A percentile compares a stretch with the other conserved stretches of the same genome.
Conservation (phyloP, 257 asterid species). For the Buddleja alternifolia region DNA sequence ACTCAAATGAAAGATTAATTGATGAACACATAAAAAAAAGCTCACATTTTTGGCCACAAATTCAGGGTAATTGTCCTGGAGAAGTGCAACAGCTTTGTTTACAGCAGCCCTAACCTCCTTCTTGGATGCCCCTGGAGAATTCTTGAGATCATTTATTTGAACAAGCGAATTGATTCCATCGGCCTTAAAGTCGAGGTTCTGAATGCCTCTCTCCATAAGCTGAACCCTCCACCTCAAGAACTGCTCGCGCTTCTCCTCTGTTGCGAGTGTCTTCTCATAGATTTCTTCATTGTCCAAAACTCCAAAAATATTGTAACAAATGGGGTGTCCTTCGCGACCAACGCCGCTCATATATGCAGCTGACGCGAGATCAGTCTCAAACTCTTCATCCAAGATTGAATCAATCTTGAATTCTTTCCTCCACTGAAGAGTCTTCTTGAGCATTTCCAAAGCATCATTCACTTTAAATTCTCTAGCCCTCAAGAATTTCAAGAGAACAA, state of each 20-base stretch:
- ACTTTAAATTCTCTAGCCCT: constrained; percentile 80
- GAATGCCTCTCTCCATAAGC: constrained; percentile 75
- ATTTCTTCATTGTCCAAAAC: constrained; percentile 53
- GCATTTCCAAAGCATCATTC: constrained; percentile 67
- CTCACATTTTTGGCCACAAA: constrained; percentile 80
- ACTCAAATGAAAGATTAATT: not conserved
- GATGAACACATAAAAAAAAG: not conserved
- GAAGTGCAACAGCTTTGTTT: constrained; percentile 65
- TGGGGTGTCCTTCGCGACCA: constrained; percentile 69
- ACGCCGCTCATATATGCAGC: constrained; percentile 72
- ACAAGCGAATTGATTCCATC: constrained; percentile 60
- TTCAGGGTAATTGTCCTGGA: constrained; percentile 88
- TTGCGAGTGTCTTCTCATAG: constrained; percentile 51
- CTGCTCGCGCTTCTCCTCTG: constrained; percentile 63
- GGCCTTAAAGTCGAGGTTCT: constrained; percentile 65
- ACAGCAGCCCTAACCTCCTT: constrained; percentile 70
- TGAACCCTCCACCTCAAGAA: constrained; percentile 84
- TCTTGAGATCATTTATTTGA: constrained; percentile 72
- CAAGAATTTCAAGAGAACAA: constrained; percentile 69
- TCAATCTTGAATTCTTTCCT: constrained; percentile 62
- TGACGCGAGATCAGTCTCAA: constrained; percentile 51
- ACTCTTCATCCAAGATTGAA: constrained; percentile 57
- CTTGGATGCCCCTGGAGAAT: constrained; percentile 64
- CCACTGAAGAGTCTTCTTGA: constrained; percentile 73
- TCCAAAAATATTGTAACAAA: constrained; percentile 81